These are phyloP conservation scores for Leishmania major DNA, from an alignment of 208 protist genomes.

Conservation along the genomic window DNA sequence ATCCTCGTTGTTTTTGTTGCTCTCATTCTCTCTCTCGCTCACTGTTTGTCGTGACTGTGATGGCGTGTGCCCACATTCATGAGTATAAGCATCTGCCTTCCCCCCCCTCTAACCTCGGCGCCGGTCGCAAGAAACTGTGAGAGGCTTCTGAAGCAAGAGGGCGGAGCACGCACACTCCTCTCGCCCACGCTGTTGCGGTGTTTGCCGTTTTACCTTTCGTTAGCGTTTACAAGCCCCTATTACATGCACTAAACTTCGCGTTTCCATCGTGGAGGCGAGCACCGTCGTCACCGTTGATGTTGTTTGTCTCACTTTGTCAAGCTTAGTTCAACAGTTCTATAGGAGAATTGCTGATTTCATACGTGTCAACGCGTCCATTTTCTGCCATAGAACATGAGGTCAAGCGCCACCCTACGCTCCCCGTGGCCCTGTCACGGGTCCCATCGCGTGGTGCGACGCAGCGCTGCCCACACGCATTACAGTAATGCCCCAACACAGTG, in stretches of 20 bases:
- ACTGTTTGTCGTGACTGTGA: not conserved
- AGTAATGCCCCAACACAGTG: not conserved
- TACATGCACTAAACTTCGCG: not conserved
- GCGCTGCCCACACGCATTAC: not conserved
- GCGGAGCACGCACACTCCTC: not conserved
- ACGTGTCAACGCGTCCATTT: not conserved
- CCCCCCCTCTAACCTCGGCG: not conserved
- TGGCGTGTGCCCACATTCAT: not conserved
- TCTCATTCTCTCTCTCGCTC: too few relatives aligned
- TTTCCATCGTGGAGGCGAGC: not conserved
- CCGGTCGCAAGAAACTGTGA: not conserved
- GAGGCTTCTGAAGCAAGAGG: not conserved
- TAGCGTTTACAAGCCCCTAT: not conserved
- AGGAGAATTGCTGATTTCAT: not conserved
- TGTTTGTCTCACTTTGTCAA: conserved; percentile 32
- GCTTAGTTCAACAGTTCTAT: not conserved
- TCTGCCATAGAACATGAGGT: not conserved
- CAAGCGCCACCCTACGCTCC: not conserved
- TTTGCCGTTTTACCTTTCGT: not conserved
- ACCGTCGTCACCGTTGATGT: not conserved
- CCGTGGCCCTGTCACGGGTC: not conserved
- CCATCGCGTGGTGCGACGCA: not conserved
- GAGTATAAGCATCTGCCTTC: not conserved
- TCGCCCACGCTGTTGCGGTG: not conserved
- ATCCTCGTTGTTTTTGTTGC: too few relatives aligned